Evolutionary conservation across 768 basidiomycete genomes (phyloP), one percentile per base, ranked within the genome.

Genomic region (Tricholoma hemisulphureum): DNA sequence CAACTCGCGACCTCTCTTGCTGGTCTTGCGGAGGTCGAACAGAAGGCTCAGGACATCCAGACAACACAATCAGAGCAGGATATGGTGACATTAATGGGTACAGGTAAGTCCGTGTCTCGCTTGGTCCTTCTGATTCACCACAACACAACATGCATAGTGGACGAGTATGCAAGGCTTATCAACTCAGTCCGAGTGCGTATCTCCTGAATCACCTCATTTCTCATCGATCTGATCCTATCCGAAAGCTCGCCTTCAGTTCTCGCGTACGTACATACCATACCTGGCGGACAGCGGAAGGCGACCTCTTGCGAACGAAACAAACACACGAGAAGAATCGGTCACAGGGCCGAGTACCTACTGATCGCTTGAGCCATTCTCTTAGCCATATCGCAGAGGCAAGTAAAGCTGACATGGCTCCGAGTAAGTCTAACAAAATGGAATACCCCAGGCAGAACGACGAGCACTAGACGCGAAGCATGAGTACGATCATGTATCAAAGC

Each of bases 121-220:
- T 23, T 8, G 29, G 26, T 14, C 11, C 9, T 26, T 35, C 43
- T 24, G 20, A 53, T 24, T 56, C 16, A 24, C 14, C 49, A 45
- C 18, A 3, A 26, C 52, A 35, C 51, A 14, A 9, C 55, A 75
- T 56, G n/a, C 21, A 8, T 55, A 76, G 92, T 85, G 48, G 96
- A 98, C 66, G 95, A 97, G 71, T 98, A 98, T 68, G 84, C 93
- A n/a, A 81, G 96, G 52, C 78, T 98, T 53, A 91, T 96, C 60
- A 86, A 83, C 63, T 92, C 90, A 56, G 93, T 95, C 53, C 81
- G 92, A 59, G 92, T 92, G 69, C 54, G 90, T 76, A 14, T 51
- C 7, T 37, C 26, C 10, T 29, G 16, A 5, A 43, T 21, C 23
- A 6, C 7, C 9, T 23, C 37, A 10, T 26, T 55, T 54, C 6